A percentile compares a stretch with the other conserved stretches of the same genome.
Conservation (phyloP, 306 rosid genomes). For the Bauhinia variegata region DNA sequence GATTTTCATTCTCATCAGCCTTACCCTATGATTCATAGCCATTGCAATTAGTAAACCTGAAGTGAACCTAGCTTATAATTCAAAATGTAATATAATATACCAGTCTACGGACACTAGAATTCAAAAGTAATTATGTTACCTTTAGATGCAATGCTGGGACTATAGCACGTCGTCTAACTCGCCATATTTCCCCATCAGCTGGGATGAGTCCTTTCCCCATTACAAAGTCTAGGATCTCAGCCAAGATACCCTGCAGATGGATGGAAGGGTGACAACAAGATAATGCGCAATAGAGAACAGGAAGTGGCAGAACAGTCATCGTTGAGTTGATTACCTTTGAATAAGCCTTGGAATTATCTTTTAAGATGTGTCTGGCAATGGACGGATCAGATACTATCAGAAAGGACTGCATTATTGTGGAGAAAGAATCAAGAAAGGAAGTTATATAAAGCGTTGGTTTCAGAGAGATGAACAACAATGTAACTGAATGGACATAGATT, state of each 20-base stretch:
- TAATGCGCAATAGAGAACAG: constrained; percentile 16
- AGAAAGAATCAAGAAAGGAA: constrained; percentile 15
- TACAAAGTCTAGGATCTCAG: constrained; percentile 93
- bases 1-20: constrained; percentile 8
- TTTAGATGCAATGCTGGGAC: constrained; percentile 92
- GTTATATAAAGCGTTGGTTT: constrained; percentile 1
- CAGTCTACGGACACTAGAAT: constrained; percentile 31
- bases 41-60: constrained; percentile 14
- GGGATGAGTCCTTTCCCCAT: constrained; percentile 99
- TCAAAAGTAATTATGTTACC: constrained; percentile 42
- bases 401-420: constrained; percentile 73
- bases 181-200: constrained; percentile 98
- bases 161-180: constrained; percentile 78
- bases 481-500: neutral
- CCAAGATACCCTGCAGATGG: constrained; percentile 84
- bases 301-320: constrained; percentile 6
- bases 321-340: constrained; percentile 67
- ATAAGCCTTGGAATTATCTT: constrained; percentile 87
- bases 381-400: constrained; percentile 93
- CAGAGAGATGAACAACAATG: constrained; percentile 11
- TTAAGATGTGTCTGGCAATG: constrained; percentile 85
- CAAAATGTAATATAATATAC: constrained; percentile 12
- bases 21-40: constrained; percentile 11
- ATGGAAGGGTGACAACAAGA: constrained; percentile 27
- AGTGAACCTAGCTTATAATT: constrained; percentile 29